Evolutionary conservation across 2,329 filamentous ascomycete genomes (phyloP), one percentile per base, ranked within the genome.

Genomic region (Pseudogymnoascus sp.): DNA sequence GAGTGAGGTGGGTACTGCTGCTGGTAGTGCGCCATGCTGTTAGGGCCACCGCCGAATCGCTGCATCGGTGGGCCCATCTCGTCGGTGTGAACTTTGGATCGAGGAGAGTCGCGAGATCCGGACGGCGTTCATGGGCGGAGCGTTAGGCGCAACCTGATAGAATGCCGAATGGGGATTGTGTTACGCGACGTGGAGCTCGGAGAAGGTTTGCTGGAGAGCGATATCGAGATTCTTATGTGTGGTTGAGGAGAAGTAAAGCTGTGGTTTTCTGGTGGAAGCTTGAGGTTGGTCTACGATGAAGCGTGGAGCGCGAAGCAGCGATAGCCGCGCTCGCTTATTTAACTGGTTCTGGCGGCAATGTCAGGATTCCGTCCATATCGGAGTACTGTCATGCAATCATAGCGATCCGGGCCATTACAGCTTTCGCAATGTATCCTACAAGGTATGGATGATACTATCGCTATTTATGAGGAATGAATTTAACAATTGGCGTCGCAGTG

Each of bases 1-100:
- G 79, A 70, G 65, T 81, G 79, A 31, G 77, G 73, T 60, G 78
- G 76, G 62, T 78, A 78, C 67, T 79, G 77, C 67, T 79, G 77
- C 68, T 79, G 76, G 68, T 80, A 78, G 68, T 77, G 78, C 67
- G 73, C 70, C 25, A 73, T 68, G 64, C 64, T 73, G 73, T 73
- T 74, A 51, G 70, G 71, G 57, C 66, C 71, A 67, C 68, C 70
- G 66, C 71, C 73, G 67, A 72, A 74, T 68, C 71, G 71, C 67
- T 71, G 73, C 68, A 73, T 72, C 67, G 71, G 69, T 43, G 73
- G 73, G 69, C 73, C 71, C 73, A 75, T 75, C 63, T 69, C 70
- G 69, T 66, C 61, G 68, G 63, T 69, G 63, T 70, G 64, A 71
- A 67, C 63, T 72, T 69, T 71, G 66, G 72, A 68, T 73, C 69